Conservation (phyloP, 2,329 filamentous ascomycete genomes). For the Elsinoe batatas region DNA sequence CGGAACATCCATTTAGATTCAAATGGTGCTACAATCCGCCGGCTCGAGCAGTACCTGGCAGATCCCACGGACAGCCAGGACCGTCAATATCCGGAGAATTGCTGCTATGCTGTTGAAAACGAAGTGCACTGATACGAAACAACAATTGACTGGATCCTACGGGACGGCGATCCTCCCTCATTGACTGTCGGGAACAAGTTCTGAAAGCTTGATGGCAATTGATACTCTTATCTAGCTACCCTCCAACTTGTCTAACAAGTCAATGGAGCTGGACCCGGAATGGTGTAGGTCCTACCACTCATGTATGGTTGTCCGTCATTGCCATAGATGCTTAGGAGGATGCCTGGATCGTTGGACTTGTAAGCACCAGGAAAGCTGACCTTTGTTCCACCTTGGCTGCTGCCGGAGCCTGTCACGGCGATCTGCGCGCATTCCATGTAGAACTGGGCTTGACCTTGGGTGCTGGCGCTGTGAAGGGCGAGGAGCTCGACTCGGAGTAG, state of each 20-base stretch:
- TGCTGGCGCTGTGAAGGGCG: slow-evolving; percentile 45
- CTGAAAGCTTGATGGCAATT: too few species aligned
- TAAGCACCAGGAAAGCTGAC: slow-evolving; percentile 17
- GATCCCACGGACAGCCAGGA: too few species aligned
- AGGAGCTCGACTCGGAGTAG: slow-evolving; percentile 46
- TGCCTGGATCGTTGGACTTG: slow-evolving; percentile 15
- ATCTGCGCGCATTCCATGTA: slow-evolving; percentile 29
- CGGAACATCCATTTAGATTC: too few species aligned
- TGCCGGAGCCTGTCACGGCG: slow-evolving; percentile 16
- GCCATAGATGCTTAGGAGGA: slow-evolving; percentile 17
- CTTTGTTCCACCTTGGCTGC: not conserved
- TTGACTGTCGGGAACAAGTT: too few species aligned
- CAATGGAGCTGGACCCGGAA: slow-evolving; percentile 14
- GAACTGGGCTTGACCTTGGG: slow-evolving; percentile 33
- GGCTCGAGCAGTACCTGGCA: too few species aligned
- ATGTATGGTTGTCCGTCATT: not conserved
- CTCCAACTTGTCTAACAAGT: not conserved
- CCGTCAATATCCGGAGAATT: too few species aligned
- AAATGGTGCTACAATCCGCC: too few species aligned
- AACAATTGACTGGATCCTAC: too few species aligned
- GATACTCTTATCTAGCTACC: too few species aligned
- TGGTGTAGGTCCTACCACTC: slow-evolving; percentile 12
- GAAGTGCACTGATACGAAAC: too few species aligned
- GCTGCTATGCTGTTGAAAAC: too few species aligned
- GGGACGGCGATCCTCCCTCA: too few species aligned